phyloP scores from a whole-genome alignment of 352 stramenopile species.

The Phytophthora pinifolia region DNA sequence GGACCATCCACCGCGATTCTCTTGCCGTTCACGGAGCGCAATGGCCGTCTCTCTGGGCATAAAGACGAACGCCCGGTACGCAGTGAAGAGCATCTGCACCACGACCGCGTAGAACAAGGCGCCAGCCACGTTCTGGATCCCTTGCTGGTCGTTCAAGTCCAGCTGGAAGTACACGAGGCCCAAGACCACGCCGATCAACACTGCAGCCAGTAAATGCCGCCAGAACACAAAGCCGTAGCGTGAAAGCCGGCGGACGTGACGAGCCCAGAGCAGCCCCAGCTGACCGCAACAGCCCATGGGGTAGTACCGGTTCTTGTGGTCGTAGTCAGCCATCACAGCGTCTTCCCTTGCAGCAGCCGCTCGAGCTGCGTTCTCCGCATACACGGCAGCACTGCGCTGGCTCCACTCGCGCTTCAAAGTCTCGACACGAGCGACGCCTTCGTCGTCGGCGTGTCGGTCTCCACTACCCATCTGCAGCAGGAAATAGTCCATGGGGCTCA shows the following conservation, averaged over 20 bases:
- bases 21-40: slow-evolving; percentile 42
- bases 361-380: slow-evolving; percentile 19
- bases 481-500: slow-evolving; percentile 69
- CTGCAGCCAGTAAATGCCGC: slow-evolving; percentile 41
- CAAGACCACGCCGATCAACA: slow-evolving; percentile 52
- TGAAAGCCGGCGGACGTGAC: slow-evolving; percentile 42
- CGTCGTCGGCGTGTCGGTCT: slow-evolving; percentile 26
- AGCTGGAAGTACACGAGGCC: slow-evolving; percentile 45
- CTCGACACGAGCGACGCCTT: slow-evolving; percentile 32
- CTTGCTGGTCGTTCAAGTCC: slow-evolving; percentile 44
- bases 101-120: slow-evolving; percentile 55
- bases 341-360: slow-evolving; percentile 15
- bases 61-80: slow-evolving; percentile 39
- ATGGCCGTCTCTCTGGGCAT: slow-evolving; percentile 45
- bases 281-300: slow-evolving; percentile 39
- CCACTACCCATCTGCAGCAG: slow-evolving; percentile 52
- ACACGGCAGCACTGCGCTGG: slow-evolving; percentile 24
- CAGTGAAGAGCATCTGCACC: slow-evolving; percentile 46
- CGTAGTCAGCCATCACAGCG: slow-evolving; percentile 16
- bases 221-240: slow-evolving; percentile 43
- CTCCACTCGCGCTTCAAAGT: slow-evolving; percentile 34
- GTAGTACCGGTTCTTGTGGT: slow-evolving; percentile 29
- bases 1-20: slow-evolving; percentile 44
- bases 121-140: slow-evolving; percentile 55
- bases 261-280: slow-evolving; percentile 32